These are phyloP conservation scores for Rosellinia necatrix DNA, from an alignment of 2,329 filamentous ascomycete genomes.

Conservation along the genomic window DNA sequence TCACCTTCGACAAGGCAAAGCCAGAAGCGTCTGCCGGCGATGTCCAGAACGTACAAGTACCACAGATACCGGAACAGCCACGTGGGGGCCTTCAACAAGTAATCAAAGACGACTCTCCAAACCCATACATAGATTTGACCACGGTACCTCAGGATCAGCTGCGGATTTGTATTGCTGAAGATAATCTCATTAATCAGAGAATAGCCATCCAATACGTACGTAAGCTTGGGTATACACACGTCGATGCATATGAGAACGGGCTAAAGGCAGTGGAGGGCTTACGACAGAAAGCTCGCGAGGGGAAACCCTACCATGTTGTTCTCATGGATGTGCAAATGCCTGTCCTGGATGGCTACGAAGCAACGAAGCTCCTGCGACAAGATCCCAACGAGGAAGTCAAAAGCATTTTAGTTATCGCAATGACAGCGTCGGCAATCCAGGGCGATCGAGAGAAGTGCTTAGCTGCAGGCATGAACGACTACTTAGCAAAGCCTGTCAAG, in stretches of 20 bases:
- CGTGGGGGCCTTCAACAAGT: conserved; percentile 39
- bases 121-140: conserved; percentile 68
- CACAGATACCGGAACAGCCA: conserved; percentile 48
- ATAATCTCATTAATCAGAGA: conserved; percentile 92
- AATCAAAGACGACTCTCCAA: conserved; percentile 47
- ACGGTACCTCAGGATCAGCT: conserved; percentile 76
- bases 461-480: conserved; percentile 97
- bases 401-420: conserved; percentile 89
- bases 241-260: conserved; percentile 89
- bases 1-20: conserved; percentile 83
- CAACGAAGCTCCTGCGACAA: conserved; percentile 79
- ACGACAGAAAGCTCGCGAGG: conserved; percentile 71
- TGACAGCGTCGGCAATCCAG: conserved; percentile 94
- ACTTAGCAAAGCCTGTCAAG: conserved; percentile 92
- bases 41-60: conserved; percentile 47
- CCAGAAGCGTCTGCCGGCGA: conserved; percentile 63
- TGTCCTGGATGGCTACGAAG: conserved; percentile 88
- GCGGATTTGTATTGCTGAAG: conserved; percentile 90
- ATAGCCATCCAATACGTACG: conserved; percentile 91
- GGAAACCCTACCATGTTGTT: conserved; percentile 82
- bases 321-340: conserved; percentile 99
- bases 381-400: conserved; percentile 78
- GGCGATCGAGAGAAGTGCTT: conserved; percentile 94
- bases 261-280: conserved; percentile 85
- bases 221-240: conserved; percentile 78